Conservation (phyloP, 805 yeast genomes). For the Metschnikowia peoriensis region DNA sequence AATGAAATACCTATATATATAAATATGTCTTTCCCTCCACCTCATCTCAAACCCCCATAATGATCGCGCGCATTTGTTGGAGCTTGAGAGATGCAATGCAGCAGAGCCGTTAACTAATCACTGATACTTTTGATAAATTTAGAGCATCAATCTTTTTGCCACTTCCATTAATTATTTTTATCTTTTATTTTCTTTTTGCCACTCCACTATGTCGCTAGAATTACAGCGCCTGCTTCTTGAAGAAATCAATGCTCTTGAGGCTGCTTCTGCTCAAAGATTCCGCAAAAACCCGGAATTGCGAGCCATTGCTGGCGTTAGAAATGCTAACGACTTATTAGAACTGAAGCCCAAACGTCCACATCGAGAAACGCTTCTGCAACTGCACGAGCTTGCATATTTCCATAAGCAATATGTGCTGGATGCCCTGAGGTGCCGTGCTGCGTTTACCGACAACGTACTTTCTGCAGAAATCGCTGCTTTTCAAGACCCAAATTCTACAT, state of each 20-base stretch:
- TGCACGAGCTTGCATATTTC: constrained; percentile 63
- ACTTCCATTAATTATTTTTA: too few species aligned
- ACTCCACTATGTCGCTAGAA: constrained; percentile 25
- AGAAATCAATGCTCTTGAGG: constrained; percentile 71
- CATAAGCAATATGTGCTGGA: constrained; percentile 42
- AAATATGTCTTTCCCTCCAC: not conserved
- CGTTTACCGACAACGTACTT: constrained; percentile 4
- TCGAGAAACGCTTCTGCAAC: constrained; percentile 56
- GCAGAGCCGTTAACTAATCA: too few species aligned
- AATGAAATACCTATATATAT: too few species aligned
- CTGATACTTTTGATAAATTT: too few species aligned
- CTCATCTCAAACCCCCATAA: not conserved
- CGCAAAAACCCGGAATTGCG: constrained; percentile 58
- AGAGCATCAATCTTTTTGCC: too few species aligned
- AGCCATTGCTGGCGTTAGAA: constrained; percentile 17
- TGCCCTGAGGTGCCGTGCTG: constrained; percentile 8
- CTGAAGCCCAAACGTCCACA: constrained; percentile 38
- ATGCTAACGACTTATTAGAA: constrained; percentile 12
- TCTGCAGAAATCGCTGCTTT: constrained; percentile 12
- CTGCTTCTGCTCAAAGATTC: constrained; percentile 61
- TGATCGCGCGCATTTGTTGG: not conserved
- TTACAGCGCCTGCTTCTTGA: constrained; percentile 43
- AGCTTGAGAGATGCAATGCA: not conserved
- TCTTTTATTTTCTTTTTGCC: too few species aligned
- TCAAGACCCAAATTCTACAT: constrained; percentile 23